phyloP scores from a whole-genome alignment of 352 stramenopile species.

The Phytophthora cryptogea region DNA sequence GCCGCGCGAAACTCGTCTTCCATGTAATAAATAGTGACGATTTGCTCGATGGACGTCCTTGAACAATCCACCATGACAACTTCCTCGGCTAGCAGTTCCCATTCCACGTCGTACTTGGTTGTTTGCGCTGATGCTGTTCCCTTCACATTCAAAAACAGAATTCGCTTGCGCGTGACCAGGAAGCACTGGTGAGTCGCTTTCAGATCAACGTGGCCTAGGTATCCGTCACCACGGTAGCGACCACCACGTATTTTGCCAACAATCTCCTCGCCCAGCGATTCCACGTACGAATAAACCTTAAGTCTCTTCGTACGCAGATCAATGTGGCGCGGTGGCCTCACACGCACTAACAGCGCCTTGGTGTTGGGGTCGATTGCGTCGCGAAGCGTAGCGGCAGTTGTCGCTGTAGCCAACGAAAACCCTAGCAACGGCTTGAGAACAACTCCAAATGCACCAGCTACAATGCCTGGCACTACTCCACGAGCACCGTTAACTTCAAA shows the following conservation, averaged over 20 bases:
- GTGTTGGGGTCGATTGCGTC: slow-evolving; percentile 82
- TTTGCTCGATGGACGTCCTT: slow-evolving; percentile 34
- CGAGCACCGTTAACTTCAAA: slow-evolving; percentile 79
- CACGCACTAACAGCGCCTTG: slow-evolving; percentile 76
- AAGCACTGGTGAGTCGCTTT: slow-evolving; percentile 77
- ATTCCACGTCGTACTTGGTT: slow-evolving; percentile 79
- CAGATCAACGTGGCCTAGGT: slow-evolving; percentile 81
- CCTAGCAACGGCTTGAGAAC: slow-evolving; percentile 83
- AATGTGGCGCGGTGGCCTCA: slow-evolving; percentile 80
- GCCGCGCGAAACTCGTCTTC: slow-evolving; percentile 64
- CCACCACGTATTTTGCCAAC: slow-evolving; percentile 79
- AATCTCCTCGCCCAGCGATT: slow-evolving; percentile 88
- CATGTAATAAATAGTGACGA: slow-evolving; percentile 70
- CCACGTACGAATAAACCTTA: slow-evolving; percentile 88
- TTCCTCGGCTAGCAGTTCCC: slow-evolving; percentile 82
- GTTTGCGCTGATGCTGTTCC: slow-evolving; percentile 32
- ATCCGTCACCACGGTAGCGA: slow-evolving; percentile 78
- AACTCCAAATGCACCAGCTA: slow-evolving; percentile 80
- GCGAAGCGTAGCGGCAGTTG: slow-evolving; percentile 73
- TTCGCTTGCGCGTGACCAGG: slow-evolving; percentile 82
- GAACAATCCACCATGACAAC: slow-evolving; percentile 79
- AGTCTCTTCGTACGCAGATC: slow-evolving; percentile 77
- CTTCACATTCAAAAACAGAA: slow-evolving; percentile 81
- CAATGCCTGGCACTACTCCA: slow-evolving; percentile 76
- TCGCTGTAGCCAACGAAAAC: slow-evolving; percentile 75